Evolutionary conservation across 768 basidiomycete species (phyloP).

Genomic region (Amanita phalloides): DNA sequence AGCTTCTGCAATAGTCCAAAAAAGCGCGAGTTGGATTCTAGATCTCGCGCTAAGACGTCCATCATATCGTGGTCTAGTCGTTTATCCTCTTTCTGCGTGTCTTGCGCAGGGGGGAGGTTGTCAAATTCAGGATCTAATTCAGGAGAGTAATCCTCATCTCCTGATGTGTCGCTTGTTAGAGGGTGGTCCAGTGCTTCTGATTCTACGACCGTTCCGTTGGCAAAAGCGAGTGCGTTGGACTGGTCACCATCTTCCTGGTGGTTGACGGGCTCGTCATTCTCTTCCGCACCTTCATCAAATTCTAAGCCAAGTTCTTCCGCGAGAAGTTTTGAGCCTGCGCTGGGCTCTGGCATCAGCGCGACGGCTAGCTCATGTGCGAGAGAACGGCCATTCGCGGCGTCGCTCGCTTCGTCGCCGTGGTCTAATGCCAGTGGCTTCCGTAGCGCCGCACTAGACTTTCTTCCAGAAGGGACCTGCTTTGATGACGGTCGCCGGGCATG

Average conservation of each 20-base stretch:
- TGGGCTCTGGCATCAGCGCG: conserved; percentile 83
- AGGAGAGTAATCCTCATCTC: conserved; percentile 19
- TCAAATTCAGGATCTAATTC: conserved; percentile 36
- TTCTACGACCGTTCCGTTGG: conserved; percentile 26
- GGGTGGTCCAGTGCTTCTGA: conserved; percentile 15
- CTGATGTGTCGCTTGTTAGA: conserved; percentile 16
- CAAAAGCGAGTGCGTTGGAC: conserved; percentile 26
- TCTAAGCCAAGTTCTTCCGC: conserved; percentile 88
- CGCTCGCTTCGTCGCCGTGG: conserved; percentile 24
- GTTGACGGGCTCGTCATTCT: conserved; percentile 43
- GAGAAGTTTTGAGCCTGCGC: conserved; percentile 61
- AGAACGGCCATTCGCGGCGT: conserved; percentile 40
- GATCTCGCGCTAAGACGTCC: conserved; percentile 59
- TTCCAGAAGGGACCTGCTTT: conserved; percentile 21
- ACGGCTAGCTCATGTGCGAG: conserved; percentile 83
- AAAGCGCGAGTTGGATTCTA: conserved; percentile 71
- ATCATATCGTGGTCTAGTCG: conserved; percentile 50
- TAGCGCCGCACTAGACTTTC: conserved; percentile 42
- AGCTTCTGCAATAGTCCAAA: conserved; percentile 60
- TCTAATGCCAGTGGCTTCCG: conserved; percentile 31
- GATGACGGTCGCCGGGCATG: conserved; percentile 25
- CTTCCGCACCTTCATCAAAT: conserved; percentile 80
- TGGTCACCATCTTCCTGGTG: conserved; percentile 19
- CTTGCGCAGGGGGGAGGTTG: conserved; percentile 21
- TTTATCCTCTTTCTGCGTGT: conserved; percentile 17